Percentiles rank a stretch among this genome's conserved stretches.
phyloP scores from a whole-genome alignment of 768 basidiomycete genomes.

The Calocera viscosa region DNA sequence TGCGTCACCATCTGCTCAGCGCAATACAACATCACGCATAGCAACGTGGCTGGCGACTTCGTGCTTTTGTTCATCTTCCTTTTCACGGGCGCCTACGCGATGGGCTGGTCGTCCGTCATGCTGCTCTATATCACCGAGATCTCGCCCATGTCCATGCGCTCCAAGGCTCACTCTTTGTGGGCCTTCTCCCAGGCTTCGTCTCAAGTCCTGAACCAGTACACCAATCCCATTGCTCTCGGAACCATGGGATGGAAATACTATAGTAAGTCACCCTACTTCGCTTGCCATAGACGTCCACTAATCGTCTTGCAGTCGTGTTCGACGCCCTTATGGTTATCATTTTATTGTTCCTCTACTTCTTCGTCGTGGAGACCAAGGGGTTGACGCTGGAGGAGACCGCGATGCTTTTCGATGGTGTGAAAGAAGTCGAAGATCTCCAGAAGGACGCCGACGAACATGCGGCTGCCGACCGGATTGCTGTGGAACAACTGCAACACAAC shows the following conservation, averaged over 20 bases:
- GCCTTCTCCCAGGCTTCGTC: slow-evolving; percentile 21
- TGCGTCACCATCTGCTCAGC: slow-evolving; percentile 7
- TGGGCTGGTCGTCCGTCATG: slow-evolving; percentile 11
- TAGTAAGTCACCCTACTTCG: background rate
- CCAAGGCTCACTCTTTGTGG: slow-evolving; percentile 30
- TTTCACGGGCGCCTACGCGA: background rate
- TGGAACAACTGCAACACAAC: background rate
- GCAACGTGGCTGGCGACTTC: background rate
- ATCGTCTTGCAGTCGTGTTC: background rate
- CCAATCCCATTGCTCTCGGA: slow-evolving; percentile 19
- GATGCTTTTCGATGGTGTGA: slow-evolving; percentile 21
- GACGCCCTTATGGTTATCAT: slow-evolving; percentile 1
- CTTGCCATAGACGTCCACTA: background rate
- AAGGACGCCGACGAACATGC: slow-evolving; percentile 5
- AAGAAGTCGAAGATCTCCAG: background rate
- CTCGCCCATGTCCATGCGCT: slow-evolving; percentile 28
- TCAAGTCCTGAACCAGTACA: slow-evolving; percentile 17
- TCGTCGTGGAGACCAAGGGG: slow-evolving; percentile 19
- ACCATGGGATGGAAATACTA: slow-evolving; percentile 17
- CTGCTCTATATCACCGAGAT: slow-evolving; percentile 26
- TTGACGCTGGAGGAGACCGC: slow-evolving; percentile 25
- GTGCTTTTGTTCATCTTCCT: slow-evolving; percentile 10
- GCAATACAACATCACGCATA: background rate
- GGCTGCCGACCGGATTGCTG: background rate
- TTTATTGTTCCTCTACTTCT: slow-evolving; percentile 12